phyloP scores from a whole-genome alignment of 106 monocot species.

The Acorus gramineus region DNA sequence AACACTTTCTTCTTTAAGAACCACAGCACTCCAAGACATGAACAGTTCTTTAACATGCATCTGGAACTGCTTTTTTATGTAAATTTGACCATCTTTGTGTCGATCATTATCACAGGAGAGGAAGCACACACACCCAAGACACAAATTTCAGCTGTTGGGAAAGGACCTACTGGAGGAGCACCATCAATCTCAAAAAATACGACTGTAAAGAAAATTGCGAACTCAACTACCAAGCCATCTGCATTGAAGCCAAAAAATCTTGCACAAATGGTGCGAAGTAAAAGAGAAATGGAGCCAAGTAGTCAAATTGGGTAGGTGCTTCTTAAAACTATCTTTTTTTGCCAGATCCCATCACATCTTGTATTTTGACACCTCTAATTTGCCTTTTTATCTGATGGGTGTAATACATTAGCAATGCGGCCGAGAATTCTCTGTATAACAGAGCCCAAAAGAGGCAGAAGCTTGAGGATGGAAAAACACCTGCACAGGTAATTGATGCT shows the following conservation, averaged over 20 bases:
- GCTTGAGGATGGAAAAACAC: constrained; percentile 46
- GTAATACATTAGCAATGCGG: constrained; percentile 15
- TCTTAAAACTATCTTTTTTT: background rate
- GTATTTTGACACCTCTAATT: background rate
- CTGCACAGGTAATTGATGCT: constrained; percentile 33
- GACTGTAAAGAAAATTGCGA: constrained; percentile 25
- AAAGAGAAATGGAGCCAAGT: constrained; percentile 12
- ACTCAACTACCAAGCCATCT: constrained; percentile 8
- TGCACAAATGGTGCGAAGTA: constrained; percentile 5
- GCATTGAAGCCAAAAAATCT: constrained; percentile 21
- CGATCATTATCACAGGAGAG: too few species aligned
- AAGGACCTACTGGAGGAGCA: background rate
- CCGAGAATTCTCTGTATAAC: constrained; percentile 69
- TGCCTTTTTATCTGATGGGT: background rate
- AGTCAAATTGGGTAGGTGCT: constrained; percentile 20
- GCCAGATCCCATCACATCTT: background rate
- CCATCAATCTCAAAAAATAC: constrained; percentile 21
- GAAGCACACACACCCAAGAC: constrained; percentile 30
- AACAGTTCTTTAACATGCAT: too few species aligned
- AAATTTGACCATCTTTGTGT: too few species aligned
- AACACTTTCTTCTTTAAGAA: background rate
- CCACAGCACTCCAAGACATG: background rate
- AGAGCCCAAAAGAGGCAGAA: constrained; percentile 87
- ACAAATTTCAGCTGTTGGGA: background rate
- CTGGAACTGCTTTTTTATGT: too few species aligned